Percentiles rank a stretch among this genome's conserved stretches.
Evolutionary conservation across 192 early-diverging fungal species (phyloP).

Genomic region (Podila minutissima): DNA sequence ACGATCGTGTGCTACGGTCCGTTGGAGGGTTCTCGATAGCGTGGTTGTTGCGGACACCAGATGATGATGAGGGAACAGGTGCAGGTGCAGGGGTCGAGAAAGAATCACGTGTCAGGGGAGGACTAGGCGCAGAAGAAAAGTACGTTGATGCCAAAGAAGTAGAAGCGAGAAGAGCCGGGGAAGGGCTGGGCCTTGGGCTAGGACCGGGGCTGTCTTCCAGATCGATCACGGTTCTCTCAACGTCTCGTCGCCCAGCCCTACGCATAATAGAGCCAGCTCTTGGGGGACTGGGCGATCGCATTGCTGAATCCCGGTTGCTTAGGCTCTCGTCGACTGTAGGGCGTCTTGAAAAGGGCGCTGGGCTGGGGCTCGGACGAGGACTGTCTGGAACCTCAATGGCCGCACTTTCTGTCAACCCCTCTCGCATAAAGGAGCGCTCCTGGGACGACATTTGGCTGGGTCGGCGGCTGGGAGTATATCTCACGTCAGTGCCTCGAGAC

Average conservation of each 20-base stretch:
- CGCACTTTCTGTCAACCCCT: neutral
- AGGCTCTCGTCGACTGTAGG: neutral
- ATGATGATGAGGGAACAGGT: neutral
- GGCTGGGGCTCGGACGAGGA: neutral
- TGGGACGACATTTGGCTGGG: too few species aligned
- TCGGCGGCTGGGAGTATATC: too few species aligned
- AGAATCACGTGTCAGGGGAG: neutral
- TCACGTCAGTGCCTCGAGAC: neutral
- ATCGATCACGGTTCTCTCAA: neutral
- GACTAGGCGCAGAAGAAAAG: too few species aligned
- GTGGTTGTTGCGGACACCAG: too few species aligned
- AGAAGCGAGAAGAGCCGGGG: neutral
- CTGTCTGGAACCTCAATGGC: constrained; percentile 1
- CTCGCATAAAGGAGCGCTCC: neutral
- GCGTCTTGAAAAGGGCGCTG: neutral
- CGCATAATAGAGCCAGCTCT: too few species aligned
- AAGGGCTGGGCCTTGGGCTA: neutral
- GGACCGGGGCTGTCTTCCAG: neutral
- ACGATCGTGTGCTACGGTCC: neutral
- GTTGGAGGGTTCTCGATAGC: too few species aligned
- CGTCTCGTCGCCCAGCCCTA: neutral
- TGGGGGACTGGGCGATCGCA: too few species aligned
- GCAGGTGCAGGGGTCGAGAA: neutral
- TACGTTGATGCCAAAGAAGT: too few species aligned
- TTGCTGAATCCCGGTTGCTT: too few species aligned